These are phyloP conservation scores for Sporothrix sp. DNA, from an alignment of 2,329 filamentous ascomycete genomes.

Conservation along the genomic window DNA sequence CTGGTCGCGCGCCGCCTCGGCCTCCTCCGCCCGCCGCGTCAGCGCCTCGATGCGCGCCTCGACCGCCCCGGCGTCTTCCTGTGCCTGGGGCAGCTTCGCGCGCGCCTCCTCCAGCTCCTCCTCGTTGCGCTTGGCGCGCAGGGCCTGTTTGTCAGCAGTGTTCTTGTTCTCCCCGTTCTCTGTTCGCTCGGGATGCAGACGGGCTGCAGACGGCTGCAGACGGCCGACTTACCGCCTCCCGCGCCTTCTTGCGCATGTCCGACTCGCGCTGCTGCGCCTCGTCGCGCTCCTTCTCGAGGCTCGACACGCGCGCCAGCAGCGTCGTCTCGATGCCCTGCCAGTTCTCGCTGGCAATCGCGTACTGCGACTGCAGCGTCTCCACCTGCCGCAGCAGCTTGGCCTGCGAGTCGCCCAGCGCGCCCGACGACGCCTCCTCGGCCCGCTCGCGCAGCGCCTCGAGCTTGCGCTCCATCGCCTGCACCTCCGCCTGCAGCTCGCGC, in stretches of 20 bases:
- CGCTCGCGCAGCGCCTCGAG: slow-evolving; percentile 76
- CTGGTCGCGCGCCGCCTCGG: slow-evolving; percentile 55
- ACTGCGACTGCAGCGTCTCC: slow-evolving; percentile 91
- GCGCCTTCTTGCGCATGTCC: slow-evolving; percentile 79
- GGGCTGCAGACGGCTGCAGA: too few species aligned
- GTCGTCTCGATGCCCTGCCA: slow-evolving; percentile 95
- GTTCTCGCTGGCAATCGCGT: slow-evolving; percentile 87
- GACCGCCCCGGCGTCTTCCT: slow-evolving; percentile 53
- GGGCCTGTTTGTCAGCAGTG: slow-evolving; percentile 37
- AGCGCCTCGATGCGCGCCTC: slow-evolving; percentile 52
- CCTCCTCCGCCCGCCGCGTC: slow-evolving; percentile 53
- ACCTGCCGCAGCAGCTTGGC: slow-evolving; percentile 87
- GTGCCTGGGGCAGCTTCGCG: slow-evolving; percentile 52
- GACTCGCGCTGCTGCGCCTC: slow-evolving; percentile 74
- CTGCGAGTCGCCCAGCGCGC: slow-evolving; percentile 70
- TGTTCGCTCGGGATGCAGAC: neutral
- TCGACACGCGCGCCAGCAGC: slow-evolving; percentile 64
- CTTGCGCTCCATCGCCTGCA: slow-evolving; percentile 72
- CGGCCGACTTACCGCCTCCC: slow-evolving; percentile 61
- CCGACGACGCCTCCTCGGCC: slow-evolving; percentile 82
- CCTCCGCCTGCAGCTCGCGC: slow-evolving; percentile 70
- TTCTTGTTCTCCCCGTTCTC: neutral
- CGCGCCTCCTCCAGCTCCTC: slow-evolving; percentile 70
- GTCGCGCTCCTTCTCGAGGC: slow-evolving; percentile 82
- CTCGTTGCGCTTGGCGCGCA: slow-evolving; percentile 56